Conservation (phyloP, 2,329 filamentous ascomycete species). For the Fusarium gaditjirri region DNA sequence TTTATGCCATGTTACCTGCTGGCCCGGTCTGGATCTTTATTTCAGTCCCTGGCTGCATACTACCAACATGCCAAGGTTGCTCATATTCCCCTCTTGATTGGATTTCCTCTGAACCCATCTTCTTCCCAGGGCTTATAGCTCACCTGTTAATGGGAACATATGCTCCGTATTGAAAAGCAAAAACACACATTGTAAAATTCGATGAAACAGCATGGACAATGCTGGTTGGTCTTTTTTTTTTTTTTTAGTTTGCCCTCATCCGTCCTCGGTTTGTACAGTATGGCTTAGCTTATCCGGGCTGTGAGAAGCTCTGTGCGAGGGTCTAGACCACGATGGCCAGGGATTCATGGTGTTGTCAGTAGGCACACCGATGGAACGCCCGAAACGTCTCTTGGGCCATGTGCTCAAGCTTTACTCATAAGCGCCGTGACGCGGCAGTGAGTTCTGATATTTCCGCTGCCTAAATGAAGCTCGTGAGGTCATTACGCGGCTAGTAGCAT, state of each 20-base stretch:
- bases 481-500: conserved; percentile 25
- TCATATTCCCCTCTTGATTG: conserved; percentile 15
- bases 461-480: not conserved
- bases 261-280: conserved; percentile 8
- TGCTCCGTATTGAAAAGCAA: conserved; percentile 18
- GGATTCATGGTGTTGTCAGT: conserved; percentile 10
- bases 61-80: conserved; percentile 24
- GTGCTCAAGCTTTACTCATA: conserved; percentile 5
- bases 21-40: conserved; percentile 34
- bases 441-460: not conserved
- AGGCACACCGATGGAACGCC: conserved; percentile 3
- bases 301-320: conserved; percentile 5
- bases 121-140: not conserved
- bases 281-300: conserved; percentile 15
- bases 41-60: conserved; percentile 35
- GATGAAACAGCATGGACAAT: conserved; percentile 6
- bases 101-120: not conserved
- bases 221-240: not conserved
- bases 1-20: conserved; percentile 21
- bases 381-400: not conserved
- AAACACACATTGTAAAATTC: conserved; percentile 1
- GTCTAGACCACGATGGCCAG: conserved; percentile 25
- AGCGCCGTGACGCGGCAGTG: conserved; percentile 13
- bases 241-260: not conserved
- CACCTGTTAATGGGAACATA: conserved; percentile 13